These are phyloP conservation scores for Xerocomellus amylosporus DNA, from an alignment of 768 basidiomycete species.

Conservation along the genomic window DNA sequence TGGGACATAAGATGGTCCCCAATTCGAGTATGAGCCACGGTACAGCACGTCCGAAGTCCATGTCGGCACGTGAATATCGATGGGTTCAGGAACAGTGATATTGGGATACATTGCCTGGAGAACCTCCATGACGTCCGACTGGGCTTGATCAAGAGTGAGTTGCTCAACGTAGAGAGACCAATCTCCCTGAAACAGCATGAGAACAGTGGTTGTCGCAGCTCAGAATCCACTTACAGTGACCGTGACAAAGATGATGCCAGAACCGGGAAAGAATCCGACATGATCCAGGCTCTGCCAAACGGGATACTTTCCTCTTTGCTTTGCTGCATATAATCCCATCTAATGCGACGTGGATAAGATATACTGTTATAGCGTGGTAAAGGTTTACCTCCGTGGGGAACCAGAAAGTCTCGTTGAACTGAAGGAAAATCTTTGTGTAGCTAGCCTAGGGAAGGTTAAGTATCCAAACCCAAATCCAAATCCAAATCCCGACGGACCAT, in stretches of 20 bases:
- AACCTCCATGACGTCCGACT: slow-evolving; percentile 53
- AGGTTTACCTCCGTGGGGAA: slow-evolving; percentile 41
- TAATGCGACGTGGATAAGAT: background rate
- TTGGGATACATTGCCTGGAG: slow-evolving; percentile 60
- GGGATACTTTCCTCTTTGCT: slow-evolving; percentile 58
- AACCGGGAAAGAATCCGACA: slow-evolving; percentile 55
- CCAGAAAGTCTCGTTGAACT: slow-evolving; percentile 63
- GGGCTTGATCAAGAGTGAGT: slow-evolving; percentile 44
- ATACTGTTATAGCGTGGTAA: background rate
- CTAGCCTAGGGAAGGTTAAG: slow-evolving; percentile 37
- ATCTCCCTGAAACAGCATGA: slow-evolving; percentile 45
- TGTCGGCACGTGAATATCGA: slow-evolving; percentile 51
- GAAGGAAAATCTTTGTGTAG: slow-evolving; percentile 68
- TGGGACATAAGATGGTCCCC: slow-evolving; percentile 60
- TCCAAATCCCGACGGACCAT: slow-evolving; percentile 41
- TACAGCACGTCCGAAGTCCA: slow-evolving; percentile 53
- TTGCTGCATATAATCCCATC: slow-evolving; percentile 54
- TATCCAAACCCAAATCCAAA: background rate
- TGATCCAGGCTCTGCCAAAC: slow-evolving; percentile 69
- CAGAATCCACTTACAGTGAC: slow-evolving; percentile 22
- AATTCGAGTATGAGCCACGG: slow-evolving; percentile 58
- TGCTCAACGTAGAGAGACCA: slow-evolving; percentile 58
- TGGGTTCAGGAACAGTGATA: slow-evolving; percentile 50
- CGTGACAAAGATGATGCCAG: slow-evolving; percentile 41
- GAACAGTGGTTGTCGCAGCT: background rate